Base-by-base conservation (phyloP, 306 rosid genomes). In the Castanea mollissima region DNA sequence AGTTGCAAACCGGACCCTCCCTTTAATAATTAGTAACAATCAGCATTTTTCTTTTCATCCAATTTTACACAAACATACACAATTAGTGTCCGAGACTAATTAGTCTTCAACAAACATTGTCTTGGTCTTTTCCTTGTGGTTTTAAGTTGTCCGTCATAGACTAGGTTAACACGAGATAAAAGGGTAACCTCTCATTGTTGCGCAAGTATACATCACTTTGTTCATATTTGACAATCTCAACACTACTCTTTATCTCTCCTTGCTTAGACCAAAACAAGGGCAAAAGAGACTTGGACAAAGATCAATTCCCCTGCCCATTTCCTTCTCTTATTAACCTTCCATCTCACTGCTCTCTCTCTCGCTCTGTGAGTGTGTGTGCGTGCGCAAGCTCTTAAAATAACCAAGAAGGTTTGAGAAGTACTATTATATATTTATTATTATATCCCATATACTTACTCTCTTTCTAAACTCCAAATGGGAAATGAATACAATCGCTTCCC, bases 161-260 rank as follows among this genome's bases (percentile, higher is more conserved):
- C 81, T 46, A 14, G 74, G 75, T 71, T 1, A 84, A 79, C 80
- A 14, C 32, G 13, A 72, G 46, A 57, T 14, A 12, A 19, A 6
- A 6, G 3, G 34, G 29, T 8, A 27, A 52, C 52, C 55, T 77
- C 55, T 77, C 25, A 9, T 51, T 54, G 74, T 52, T 68, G 32
- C 72, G 63, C 55, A 73, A 81, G 60, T 62, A 71, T 74, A 73
- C 81, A 71, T 23, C 23, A 73, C 25, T 67, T 38, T 69, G 82
- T 64, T 78, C 88, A 78, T 82, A 74, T 88, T 85, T 88, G 87
- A 87, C 86, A 85, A 77, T 56, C 78, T 85, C 88, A 83, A 83
- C 31, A 73, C 83, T 73, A 49, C 5, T 49, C 54, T 49, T 12
- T 12, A 71, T 71, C 77, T 54, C 69, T 27, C 7, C 52, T 19